Percentiles rank a stretch among this genome's conserved stretches.
These are phyloP conservation scores for Mentha longifolia DNA, from an alignment of 257 asterid genomes.

Conservation along the genomic window DNA sequence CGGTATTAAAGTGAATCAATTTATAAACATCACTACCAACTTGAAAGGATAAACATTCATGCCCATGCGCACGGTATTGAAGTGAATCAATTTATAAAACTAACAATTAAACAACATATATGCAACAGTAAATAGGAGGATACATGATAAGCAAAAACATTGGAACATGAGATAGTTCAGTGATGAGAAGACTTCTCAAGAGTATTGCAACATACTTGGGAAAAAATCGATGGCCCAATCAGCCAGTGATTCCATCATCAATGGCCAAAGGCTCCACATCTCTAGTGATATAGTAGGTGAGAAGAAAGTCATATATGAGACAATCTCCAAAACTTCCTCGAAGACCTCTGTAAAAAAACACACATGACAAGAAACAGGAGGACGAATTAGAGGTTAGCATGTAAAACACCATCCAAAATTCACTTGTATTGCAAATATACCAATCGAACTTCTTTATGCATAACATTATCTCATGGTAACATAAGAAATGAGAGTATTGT, in stretches of 20 bases:
- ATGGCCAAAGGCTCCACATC: conserved; percentile 99
- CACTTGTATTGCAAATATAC: too few species aligned
- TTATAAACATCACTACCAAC: too few species aligned
- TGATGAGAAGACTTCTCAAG: conserved; percentile 9
- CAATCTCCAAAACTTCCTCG: conserved; percentile 98
- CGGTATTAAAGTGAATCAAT: too few species aligned
- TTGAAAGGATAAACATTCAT: not conserved
- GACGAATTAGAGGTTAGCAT: not conserved
- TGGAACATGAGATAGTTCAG: not conserved
- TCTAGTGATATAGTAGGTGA: conserved; percentile 91
- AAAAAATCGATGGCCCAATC: conserved; percentile 99
- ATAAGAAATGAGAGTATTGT: not conserved
- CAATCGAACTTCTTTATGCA: too few species aligned
- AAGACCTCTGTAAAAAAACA: conserved; percentile 75
- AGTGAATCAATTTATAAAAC: too few species aligned
- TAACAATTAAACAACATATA: too few species aligned
- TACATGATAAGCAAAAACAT: not conserved
- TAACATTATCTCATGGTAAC: too few species aligned
- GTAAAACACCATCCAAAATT: not conserved
- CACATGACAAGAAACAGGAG: not conserved
- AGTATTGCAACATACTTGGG: conserved; percentile 65
- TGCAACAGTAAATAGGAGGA: too few species aligned
- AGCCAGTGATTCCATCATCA: conserved; percentile 90
- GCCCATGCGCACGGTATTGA: not conserved
- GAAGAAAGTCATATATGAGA: conserved; percentile 96